These are phyloP conservation scores for Pelagophyceae sp. DNA, from an alignment of 352 stramenopile species.

Conservation along the genomic window DNA sequence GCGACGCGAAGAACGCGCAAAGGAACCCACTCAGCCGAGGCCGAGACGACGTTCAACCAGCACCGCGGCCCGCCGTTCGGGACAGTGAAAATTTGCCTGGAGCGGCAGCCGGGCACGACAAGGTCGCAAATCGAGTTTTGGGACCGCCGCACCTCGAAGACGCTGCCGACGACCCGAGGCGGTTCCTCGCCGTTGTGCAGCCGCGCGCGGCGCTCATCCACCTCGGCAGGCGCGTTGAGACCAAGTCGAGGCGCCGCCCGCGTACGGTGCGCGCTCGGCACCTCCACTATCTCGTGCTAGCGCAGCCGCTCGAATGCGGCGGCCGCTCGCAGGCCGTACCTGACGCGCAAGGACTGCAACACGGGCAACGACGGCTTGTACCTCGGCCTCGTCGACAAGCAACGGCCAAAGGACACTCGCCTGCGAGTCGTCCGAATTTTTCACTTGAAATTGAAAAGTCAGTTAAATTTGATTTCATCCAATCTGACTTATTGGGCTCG, in stretches of 20 bases:
- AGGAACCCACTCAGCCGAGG: too few relatives aligned
- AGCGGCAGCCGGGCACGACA: not conserved
- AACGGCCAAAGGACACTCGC: too few relatives aligned
- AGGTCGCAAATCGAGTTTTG: not conserved
- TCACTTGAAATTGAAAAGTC: too few relatives aligned
- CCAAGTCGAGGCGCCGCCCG: too few relatives aligned
- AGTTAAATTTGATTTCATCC: too few relatives aligned
- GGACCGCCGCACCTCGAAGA: not conserved
- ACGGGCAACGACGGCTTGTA: not conserved
- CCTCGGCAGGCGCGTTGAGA: too few relatives aligned
- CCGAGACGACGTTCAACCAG: conserved; percentile 7
- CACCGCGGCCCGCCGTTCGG: not conserved
- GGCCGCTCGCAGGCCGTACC: conserved; percentile 2
- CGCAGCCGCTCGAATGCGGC: not conserved
- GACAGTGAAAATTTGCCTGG: conserved; percentile 1
- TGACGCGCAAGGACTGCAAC: not conserved
- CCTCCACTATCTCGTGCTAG: conserved; percentile 17
- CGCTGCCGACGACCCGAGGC: not conserved
- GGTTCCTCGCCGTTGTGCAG: not conserved
- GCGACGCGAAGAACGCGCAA: too few relatives aligned
- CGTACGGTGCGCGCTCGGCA: too few relatives aligned
- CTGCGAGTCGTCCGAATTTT: too few relatives aligned
- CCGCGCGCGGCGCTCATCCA: not conserved
- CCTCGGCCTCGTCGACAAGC: not conserved
- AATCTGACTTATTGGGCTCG: too few relatives aligned